Percentiles rank a stretch among this genome's conserved stretches.
Conservation (phyloP, 352 stramenopile genomes). For the Globisporangium heterothallicum region DNA sequence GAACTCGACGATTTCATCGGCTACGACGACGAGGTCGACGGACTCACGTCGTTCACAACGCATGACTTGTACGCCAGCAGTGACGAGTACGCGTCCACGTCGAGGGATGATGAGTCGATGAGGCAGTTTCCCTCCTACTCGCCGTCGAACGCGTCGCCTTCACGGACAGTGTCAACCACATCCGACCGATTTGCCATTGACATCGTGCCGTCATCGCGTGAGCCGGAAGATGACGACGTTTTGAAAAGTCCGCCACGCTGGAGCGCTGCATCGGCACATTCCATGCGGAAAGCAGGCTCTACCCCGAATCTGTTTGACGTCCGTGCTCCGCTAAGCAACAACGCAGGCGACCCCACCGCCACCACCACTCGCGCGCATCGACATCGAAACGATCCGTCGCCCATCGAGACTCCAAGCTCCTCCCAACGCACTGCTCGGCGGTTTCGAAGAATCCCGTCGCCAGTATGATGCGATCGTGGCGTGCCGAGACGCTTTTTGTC, state of each 20-base stretch:
- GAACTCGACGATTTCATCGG: constrained; percentile 50
- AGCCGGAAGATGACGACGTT: constrained; percentile 16
- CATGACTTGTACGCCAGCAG: constrained; percentile 26
- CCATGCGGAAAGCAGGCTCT: background rate
- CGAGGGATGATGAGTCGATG: constrained; percentile 2
- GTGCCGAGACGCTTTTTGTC: no score
- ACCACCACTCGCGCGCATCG: no score
- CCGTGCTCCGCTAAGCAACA: no score
- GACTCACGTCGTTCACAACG: constrained; percentile 36
- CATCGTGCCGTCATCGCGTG: constrained; percentile 2
- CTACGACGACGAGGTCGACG: constrained; percentile 46
- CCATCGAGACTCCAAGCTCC: background rate
- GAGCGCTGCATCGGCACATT: background rate
- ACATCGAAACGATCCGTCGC: constrained; percentile 6
- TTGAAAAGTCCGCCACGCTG: background rate
- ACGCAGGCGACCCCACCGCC: no score
- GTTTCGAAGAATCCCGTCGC: constrained; percentile 6
- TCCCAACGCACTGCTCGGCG: background rate
- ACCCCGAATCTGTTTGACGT: constrained; percentile 11
- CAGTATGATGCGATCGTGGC: no score
- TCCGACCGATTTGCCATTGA: constrained; percentile 10
- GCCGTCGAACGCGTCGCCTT: background rate
- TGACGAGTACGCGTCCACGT: constrained; percentile 4
- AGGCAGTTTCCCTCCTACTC: constrained; percentile 4
- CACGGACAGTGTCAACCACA: background rate